Evolutionary conservation across 2,329 filamentous ascomycete species (phyloP).

Genomic region (Bipolaris oryzae): DNA sequence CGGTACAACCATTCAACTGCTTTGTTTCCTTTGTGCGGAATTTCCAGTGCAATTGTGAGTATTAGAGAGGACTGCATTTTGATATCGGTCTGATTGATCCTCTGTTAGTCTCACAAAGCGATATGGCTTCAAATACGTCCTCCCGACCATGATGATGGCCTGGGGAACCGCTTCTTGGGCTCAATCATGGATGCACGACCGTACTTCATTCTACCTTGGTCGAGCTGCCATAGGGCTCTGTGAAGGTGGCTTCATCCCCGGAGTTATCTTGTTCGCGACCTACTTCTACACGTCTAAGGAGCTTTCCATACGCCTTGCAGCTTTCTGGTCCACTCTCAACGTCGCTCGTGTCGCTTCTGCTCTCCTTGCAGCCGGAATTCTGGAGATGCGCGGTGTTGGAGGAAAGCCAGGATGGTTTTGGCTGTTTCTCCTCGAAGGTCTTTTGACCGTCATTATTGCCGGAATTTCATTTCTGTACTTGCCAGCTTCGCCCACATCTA

Average conservation of each 20-base stretch:
- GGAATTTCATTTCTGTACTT: conserved; percentile 43
- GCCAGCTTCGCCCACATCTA: conserved; percentile 58
- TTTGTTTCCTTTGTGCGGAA: conserved; percentile 72
- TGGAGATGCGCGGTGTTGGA: conserved; percentile 56
- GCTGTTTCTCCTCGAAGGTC: conserved; percentile 55
- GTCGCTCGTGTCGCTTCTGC: conserved; percentile 61
- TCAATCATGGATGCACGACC: conserved; percentile 68
- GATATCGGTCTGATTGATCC: background rate
- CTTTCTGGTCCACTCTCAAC: conserved; percentile 72
- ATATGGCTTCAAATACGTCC: conserved; percentile 51
- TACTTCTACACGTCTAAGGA: conserved; percentile 78
- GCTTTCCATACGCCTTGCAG: conserved; percentile 68
- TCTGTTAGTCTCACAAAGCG: conserved; percentile 48
- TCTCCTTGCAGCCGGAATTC: conserved; percentile 61
- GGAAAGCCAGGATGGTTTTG: conserved; percentile 62
- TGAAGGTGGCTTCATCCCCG: conserved; percentile 63
- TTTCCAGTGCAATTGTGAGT: conserved; percentile 49
- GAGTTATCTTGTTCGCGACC: conserved; percentile 69
- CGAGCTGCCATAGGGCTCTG: conserved; percentile 52
- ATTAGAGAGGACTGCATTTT: no score
- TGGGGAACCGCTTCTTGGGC: conserved; percentile 60
- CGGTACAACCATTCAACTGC: conserved; percentile 67
- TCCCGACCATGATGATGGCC: conserved; percentile 52
- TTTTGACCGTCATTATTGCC: conserved; percentile 40
- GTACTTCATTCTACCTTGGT: conserved; percentile 50